These are phyloP conservation scores for Trichomonascaceae sp. DNA, from an alignment of 1,139 yeast genomes.

Conservation along the genomic window DNA sequence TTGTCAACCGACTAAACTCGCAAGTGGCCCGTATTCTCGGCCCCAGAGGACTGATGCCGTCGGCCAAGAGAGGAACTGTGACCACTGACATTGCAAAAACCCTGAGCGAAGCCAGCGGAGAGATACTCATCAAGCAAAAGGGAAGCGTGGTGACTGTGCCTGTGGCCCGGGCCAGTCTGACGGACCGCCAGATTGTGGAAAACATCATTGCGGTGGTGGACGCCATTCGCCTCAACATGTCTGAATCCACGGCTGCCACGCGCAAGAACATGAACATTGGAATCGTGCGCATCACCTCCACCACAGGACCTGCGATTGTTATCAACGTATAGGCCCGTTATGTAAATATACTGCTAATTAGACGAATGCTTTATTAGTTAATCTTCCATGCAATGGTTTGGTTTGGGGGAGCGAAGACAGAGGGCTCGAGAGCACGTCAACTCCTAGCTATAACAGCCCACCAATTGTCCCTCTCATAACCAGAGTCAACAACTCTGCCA, in stretches of 20 bases:
- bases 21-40: slow-evolving; percentile 70
- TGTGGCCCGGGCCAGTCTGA: slow-evolving; percentile 66
- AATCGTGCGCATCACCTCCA: slow-evolving; percentile 52
- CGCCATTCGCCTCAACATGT: slow-evolving; percentile 48
- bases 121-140: slow-evolving; percentile 59
- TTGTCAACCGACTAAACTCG: slow-evolving; percentile 40
- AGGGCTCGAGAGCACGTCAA: too few species aligned
- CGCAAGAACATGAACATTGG: slow-evolving; percentile 57
- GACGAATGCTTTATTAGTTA: too few species aligned
- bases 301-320: slow-evolving; percentile 72
- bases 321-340: slow-evolving; percentile 41
- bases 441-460: slow-evolving; percentile 57
- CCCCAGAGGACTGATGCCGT: slow-evolving; percentile 84
- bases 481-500: slow-evolving; percentile 48
- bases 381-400: too few species aligned
- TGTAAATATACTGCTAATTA: slow-evolving; percentile 2
- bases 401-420: too few species aligned
- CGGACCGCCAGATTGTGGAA: slow-evolving; percentile 60
- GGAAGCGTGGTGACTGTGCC: slow-evolving; percentile 45
- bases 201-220: slow-evolving; percentile 61
- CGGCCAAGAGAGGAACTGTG: slow-evolving; percentile 76
- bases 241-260: slow-evolving; percentile 27
- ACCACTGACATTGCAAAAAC: slow-evolving; percentile 46
- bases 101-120: slow-evolving; percentile 47
- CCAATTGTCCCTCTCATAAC: slow-evolving; percentile 95